phyloP scores from a whole-genome alignment of 2,329 filamentous ascomycete species.

The Taxawa tesnikishii region DNA sequence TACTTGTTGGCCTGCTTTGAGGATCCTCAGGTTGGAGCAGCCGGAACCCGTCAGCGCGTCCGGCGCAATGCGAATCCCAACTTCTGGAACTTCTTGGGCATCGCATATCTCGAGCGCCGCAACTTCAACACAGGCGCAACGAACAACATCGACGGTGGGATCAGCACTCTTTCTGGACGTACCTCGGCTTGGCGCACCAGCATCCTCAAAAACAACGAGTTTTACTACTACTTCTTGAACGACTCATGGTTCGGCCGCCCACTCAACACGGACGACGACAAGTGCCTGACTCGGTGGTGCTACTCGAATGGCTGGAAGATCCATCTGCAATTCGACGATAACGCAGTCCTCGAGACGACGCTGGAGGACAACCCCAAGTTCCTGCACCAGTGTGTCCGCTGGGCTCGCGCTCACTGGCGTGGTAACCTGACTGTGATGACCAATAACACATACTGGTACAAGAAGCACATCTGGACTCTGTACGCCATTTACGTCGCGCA shows the following conservation, averaged over 20 bases:
- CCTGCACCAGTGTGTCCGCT: conserved; percentile 40
- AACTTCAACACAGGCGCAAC: conserved; percentile 49
- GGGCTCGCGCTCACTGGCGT: conserved; percentile 47
- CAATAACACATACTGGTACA: conserved; percentile 21
- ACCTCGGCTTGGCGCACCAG: conserved; percentile 39
- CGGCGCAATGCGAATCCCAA: conserved; percentile 21
- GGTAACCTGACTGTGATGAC: conserved; percentile 39
- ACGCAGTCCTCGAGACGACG: conserved; percentile 39
- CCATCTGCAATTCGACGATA: conserved; percentile 39
- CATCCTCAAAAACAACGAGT: conserved; percentile 34
- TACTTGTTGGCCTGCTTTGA: conserved; percentile 26
- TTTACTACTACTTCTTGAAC: conserved; percentile 32
- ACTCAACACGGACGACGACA: conserved; percentile 48
- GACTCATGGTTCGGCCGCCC: conserved; percentile 41
- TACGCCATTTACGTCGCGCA: conserved; percentile 45
- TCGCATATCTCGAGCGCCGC: conserved; percentile 47
- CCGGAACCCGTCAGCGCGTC: conserved; percentile 45
- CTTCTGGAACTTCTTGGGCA: conserved; percentile 42
- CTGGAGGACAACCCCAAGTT: conserved; percentile 41
- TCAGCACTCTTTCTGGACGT: conserved; percentile 47
- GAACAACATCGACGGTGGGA: conserved; percentile 45
- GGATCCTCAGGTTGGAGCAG: conserved; percentile 37
- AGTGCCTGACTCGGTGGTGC: conserved; percentile 45
- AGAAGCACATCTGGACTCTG: conserved; percentile 36
- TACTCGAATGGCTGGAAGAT: conserved; percentile 40